Percentiles rank a stretch among this genome's conserved stretches.
These are phyloP conservation scores for Aspergillus brunneoviolaceus DNA, from an alignment of 2,329 filamentous ascomycete genomes.

Conservation along the genomic window DNA sequence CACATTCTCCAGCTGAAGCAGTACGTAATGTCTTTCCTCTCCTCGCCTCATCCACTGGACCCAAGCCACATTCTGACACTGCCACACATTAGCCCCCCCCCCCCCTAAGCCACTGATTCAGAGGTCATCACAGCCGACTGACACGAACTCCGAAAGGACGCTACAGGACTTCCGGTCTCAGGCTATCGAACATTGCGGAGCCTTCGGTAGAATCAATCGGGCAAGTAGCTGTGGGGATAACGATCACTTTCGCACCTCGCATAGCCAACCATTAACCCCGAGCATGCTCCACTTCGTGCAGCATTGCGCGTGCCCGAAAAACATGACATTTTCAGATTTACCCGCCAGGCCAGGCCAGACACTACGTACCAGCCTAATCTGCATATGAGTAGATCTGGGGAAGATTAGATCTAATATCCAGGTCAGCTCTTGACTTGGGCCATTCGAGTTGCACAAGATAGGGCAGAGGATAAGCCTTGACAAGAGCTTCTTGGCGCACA, in stretches of 20 bases:
- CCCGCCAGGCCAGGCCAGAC: neutral
- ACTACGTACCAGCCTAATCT: neutral
- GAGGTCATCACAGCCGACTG: neutral
- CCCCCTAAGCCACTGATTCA: neutral
- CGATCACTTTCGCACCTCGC: neutral
- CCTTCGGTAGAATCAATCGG: neutral
- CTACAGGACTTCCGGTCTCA: neutral
- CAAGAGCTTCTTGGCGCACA: constrained; percentile 2
- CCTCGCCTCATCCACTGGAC: neutral
- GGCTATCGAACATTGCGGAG: neutral
- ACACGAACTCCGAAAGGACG: neutral
- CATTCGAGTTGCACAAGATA: neutral
- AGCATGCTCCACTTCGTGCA: neutral
- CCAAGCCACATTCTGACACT: neutral
- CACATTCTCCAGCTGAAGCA: neutral
- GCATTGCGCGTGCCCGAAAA: neutral
- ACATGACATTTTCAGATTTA: neutral
- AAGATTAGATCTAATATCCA: neutral
- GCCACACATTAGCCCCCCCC: neutral
- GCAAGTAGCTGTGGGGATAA: neutral
- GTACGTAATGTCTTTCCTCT: neutral
- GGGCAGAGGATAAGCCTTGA: constrained; percentile 1
- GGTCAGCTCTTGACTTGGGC: neutral
- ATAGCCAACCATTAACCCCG: neutral
- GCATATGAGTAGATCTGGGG: neutral